Conservation (phyloP, 805 yeast genomes). For the Komagataella kurtzmanii region DNA sequence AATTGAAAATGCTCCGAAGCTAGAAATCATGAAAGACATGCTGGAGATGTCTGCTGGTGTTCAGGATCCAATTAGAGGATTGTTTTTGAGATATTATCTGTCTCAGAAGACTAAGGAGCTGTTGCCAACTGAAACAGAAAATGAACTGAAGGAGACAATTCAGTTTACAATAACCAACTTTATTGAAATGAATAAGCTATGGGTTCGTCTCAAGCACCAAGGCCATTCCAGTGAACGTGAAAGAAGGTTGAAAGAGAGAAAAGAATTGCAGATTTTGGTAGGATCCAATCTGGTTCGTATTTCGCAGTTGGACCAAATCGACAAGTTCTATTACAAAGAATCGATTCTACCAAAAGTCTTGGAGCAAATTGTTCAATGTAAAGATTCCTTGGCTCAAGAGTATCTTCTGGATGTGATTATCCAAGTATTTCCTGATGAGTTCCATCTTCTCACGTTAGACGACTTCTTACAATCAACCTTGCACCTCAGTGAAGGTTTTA, state of each 20-base stretch:
- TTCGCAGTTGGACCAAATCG: conserved; percentile 73
- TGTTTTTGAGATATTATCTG: conserved; percentile 79
- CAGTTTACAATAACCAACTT: conserved; percentile 76
- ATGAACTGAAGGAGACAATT: conserved; percentile 51
- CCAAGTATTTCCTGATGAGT: conserved; percentile 91
- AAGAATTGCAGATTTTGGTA: conserved; percentile 80
- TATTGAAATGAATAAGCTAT: conserved; percentile 92
- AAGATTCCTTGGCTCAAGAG: conserved; percentile 85
- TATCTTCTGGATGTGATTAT: conserved; percentile 83
- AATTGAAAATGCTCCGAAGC: conserved; percentile 61
- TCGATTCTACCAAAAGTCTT: conserved; percentile 66
- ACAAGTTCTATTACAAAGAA: conserved; percentile 29
- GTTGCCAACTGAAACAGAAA: conserved; percentile 24
- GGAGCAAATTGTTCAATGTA: conserved; percentile 87
- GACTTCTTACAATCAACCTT: conserved; percentile 51
- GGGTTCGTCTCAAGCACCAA: conserved; percentile 95
- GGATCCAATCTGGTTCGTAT: conserved; percentile 87
- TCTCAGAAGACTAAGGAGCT: conserved; percentile 70
- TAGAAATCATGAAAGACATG: conserved; percentile 89
- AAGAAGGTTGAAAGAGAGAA: conserved; percentile 65
- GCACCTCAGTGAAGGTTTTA: conserved; percentile 57
- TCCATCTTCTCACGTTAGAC: conserved; percentile 66
- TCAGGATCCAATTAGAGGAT: conserved; percentile 87
- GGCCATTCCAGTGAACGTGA: conserved; percentile 79
- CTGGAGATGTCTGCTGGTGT: conserved; percentile 97